Base-by-base conservation (phyloP, 2,329 filamentous ascomycete species). In the Akanthomyces lecanii region DNA sequence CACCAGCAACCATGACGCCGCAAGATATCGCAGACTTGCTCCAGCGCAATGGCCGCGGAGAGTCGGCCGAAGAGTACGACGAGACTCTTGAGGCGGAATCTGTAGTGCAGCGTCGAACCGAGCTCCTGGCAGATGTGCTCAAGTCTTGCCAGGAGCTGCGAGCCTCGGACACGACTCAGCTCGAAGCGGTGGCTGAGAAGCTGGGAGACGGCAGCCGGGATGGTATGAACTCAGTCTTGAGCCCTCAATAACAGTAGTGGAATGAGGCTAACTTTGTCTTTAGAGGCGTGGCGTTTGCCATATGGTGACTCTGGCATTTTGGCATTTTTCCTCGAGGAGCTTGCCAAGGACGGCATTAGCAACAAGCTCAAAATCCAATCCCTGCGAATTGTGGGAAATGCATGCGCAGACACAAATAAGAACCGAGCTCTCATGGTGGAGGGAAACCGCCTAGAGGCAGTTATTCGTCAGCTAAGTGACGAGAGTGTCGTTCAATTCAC, bases 331-430 rank as follows among this genome's bases (percentile, higher is more conserved):
- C 75, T 86, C 18, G 71, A 75, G 12, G 67, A 84, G 14, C 69
- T 86, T 10, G 72, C 73, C 5, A 69, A 71, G 0, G 71, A 77
- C 4, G 73, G 70, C 1, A 66, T 81, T 42, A 72, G 73, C 11
- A 74, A 77, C 38, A 69, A 75, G 1, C 74, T 87, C n/a, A 78
- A 78, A 51, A 75, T 83, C 8, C 85, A 88, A 62, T 73, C 80
- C 8, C 74, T 88, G 18, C 82, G 86, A 28, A 71, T 87, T 23
- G 77, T 85, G 18, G 86, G 85, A 16, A 89, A 89, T 70, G 82
- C 83, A 11, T 87, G 84, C 65, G 86, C 85, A 23, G 85, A 88
- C 66, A 83, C 82, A 66, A 85, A 89, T 69, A 81, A 84, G 64
- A 89, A 88, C 67, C 78, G 86, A 63, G 81, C 78, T 7, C 78